Percentiles rank a stretch among this genome's conserved stretches.
phyloP scores from a whole-genome alignment of 1,284 basidiomycete genomes.

The Xerocomus amazonicus region DNA sequence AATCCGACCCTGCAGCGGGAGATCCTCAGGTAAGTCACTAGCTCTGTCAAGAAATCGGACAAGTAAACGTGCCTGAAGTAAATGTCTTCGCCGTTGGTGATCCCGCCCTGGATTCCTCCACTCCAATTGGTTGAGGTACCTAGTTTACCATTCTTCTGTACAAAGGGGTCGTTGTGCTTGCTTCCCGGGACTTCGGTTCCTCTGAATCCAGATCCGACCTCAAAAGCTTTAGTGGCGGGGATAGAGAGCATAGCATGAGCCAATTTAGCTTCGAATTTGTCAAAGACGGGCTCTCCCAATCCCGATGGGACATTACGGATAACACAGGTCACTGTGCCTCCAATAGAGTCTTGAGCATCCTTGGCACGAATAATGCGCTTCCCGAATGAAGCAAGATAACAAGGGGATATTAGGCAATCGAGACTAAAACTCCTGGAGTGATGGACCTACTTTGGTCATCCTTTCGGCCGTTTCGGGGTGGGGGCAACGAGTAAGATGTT shows the following conservation, averaged over 20 bases:
- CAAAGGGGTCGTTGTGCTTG: conserved; percentile 91
- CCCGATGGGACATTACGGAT: conserved; percentile 89
- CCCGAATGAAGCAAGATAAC: conserved; percentile 7
- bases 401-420: conserved; percentile 8
- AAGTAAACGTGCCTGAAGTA: conserved; percentile 79
- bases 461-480: conserved; percentile 82
- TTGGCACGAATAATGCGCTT: conserved; percentile 94
- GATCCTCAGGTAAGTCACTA: conserved; percentile 5
- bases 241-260: conserved; percentile 99
- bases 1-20: conserved; percentile 73
- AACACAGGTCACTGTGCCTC: conserved; percentile 95
- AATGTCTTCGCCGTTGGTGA: conserved; percentile 96
- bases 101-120: conserved; percentile 97
- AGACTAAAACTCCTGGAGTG: neutral
- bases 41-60: neutral
- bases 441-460: conserved; percentile 75
- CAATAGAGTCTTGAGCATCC: conserved; percentile 89
- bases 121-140: conserved; percentile 94
- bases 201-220: conserved; percentile 95
- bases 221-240: conserved; percentile 98
- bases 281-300: conserved; percentile 96
- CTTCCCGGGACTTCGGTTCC: conserved; percentile 95
- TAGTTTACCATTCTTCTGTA: conserved; percentile 68
- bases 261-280: conserved; percentile 96
- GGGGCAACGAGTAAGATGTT: conserved; percentile 87